Base-by-base conservation (phyloP, 768 basidiomycete genomes). In the Russula brevipes region DNA sequence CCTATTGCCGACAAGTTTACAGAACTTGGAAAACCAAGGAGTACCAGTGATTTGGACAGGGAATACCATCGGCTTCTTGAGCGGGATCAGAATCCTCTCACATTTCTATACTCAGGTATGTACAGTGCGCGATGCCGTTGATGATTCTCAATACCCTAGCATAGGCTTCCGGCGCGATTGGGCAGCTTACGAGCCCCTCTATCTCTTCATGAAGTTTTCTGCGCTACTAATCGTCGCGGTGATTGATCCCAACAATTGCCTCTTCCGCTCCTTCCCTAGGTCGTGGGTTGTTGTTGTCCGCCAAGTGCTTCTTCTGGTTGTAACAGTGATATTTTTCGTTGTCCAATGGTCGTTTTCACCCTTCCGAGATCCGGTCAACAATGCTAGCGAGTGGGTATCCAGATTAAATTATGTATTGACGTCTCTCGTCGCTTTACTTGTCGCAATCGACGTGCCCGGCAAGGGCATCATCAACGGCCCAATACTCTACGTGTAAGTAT, bases 321-420 rank as follows among this genome's bases (percentile, higher is more conserved):
- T 83, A 39, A 84, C 84, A 59, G 67, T 82, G 14, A 74, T 76
- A 12, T 89, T 87, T 70, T 87, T 89, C 70, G 62, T 80, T 33
- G 69, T 82, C 4, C 88, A 90, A 68, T 86, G 85, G 66, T 69
- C 81, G 35, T 74, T 82, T 57, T 78, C 79, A 1, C 87, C 88
- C 6, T 89, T 89, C 71, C 68, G 85, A 61, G 82, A 89, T 69
- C 86, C 87, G 19, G 80, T 86, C 61, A 83, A 82, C 71, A 90
- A 90, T 72, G 86, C 87, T 1, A 86, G 83, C 71, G 88, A 90
- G 78, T 88, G 85, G 83, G 80, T 80, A 11, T 88, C 87, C 49
- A 74, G 89, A 54, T 71, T 87, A 50, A 87, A 87, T 71, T 92
- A 89, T 72, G 78, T 90, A 46, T 69, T 80, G 35, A 87, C 88